phyloP scores from a whole-genome alignment of 2,329 filamentous ascomycete genomes.

The Fusarium keratoplasticum region DNA sequence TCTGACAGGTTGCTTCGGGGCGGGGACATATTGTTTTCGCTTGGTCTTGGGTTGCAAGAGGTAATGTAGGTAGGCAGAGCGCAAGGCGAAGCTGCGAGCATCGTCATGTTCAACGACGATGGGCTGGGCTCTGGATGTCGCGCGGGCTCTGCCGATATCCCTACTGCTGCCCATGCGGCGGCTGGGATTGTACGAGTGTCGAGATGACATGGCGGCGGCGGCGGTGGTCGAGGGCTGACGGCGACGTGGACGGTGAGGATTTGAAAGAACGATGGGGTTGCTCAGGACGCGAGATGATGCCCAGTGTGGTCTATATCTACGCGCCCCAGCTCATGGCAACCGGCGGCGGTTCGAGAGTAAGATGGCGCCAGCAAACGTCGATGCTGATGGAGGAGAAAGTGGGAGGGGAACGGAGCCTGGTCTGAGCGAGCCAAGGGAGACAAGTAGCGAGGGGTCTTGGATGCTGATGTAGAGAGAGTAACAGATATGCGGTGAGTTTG shows the following conservation, averaged over 20 bases:
- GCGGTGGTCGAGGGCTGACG: constrained; percentile 18
- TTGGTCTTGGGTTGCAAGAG: constrained; percentile 91
- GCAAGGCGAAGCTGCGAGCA: constrained; percentile 90
- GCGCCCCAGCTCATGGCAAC: constrained; percentile 48
- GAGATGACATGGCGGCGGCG: constrained; percentile 61
- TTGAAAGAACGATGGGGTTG: constrained; percentile 25
- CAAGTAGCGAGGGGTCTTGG: constrained; percentile 24
- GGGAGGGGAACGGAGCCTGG: constrained; percentile 9
- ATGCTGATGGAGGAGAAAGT: constrained; percentile 24
- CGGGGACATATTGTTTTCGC: constrained; percentile 85
- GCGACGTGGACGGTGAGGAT: neutral
- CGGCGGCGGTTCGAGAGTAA: constrained; percentile 19
- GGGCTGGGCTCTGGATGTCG: constrained; percentile 59
- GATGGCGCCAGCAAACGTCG: constrained; percentile 22
- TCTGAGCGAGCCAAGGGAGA: constrained; percentile 33
- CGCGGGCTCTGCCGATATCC: constrained; percentile 55
- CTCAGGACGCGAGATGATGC: constrained; percentile 47
- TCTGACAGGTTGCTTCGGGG: constrained; percentile 70
- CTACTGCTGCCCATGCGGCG: constrained; percentile 60
- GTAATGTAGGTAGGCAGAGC: constrained; percentile 91
- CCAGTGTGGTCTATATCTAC: constrained; percentile 39
- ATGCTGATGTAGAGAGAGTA: constrained; percentile 13
- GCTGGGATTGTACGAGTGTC: constrained; percentile 58
- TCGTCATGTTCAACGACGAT: constrained; percentile 75
- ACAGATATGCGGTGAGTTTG: constrained; percentile 27